A percentile compares a stretch with the other conserved stretches of the same genome.
These are phyloP conservation scores for Phytophthora multivora DNA, from an alignment of 352 stramenopile species.

Conservation along the genomic window DNA sequence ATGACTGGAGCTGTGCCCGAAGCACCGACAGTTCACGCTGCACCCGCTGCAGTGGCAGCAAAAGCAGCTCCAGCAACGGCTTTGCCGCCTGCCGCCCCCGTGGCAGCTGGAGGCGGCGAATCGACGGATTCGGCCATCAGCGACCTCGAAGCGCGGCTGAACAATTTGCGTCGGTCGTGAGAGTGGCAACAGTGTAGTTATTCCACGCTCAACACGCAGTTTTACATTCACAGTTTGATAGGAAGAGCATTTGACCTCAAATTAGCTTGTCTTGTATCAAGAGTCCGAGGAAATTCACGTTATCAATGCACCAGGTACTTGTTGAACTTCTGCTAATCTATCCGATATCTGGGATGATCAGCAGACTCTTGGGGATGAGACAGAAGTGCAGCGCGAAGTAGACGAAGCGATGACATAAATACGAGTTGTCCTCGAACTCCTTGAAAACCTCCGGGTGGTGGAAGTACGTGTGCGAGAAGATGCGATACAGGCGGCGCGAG, in stretches of 20 bases:
- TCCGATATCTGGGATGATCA: conserved; percentile 83
- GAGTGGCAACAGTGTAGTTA: neutral
- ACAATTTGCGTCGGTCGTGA: conserved; percentile 93
- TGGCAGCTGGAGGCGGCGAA: conserved; percentile 50
- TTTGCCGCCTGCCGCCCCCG: conserved; percentile 52
- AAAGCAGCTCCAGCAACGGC: conserved; percentile 52
- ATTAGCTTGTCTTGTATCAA: neutral
- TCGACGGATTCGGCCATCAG: conserved; percentile 87
- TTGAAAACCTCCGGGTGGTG: conserved; percentile 79
- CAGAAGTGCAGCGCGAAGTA: conserved; percentile 81
- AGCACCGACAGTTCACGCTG: conserved; percentile 66
- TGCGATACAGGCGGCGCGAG: conserved; percentile 76
- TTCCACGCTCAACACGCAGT: neutral
- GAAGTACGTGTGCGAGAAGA: conserved; percentile 88
- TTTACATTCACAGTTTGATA: neutral
- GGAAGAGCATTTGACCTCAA: neutral
- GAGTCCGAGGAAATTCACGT: conserved; percentile 1
- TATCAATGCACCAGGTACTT: conserved; percentile 11
- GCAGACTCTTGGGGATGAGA: conserved; percentile 81
- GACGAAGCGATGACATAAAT: conserved; percentile 86
- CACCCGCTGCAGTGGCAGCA: conserved; percentile 42
- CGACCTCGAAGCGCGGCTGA: conserved; percentile 96
- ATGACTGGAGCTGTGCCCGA: conserved; percentile 93
- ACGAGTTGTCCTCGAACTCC: conserved; percentile 74
- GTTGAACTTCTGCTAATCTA: conserved; percentile 12